These are phyloP conservation scores for Funneliformis geosporum DNA, from an alignment of 192 early-diverging fungal species.

Conservation along the genomic window DNA sequence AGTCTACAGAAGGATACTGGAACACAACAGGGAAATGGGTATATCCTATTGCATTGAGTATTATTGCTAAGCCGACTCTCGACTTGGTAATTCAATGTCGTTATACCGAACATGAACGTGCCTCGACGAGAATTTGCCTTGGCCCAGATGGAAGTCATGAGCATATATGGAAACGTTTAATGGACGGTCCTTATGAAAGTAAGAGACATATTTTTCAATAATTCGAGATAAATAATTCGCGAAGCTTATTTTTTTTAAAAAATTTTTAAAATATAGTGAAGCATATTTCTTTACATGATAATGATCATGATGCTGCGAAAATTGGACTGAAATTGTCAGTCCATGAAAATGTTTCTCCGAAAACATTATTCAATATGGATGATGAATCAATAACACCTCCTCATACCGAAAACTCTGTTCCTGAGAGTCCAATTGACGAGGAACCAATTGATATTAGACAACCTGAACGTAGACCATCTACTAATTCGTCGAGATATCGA, in stretches of 20 bases:
- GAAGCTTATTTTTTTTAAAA: too few relatives aligned
- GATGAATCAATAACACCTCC: neutral
- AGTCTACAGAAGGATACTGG: neutral
- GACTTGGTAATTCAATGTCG: neutral
- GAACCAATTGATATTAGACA: too few relatives aligned
- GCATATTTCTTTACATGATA: neutral
- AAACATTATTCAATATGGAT: neutral
- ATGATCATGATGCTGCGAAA: neutral
- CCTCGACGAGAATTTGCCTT: neutral
- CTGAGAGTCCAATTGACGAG: too few relatives aligned
- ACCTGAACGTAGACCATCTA: too few relatives aligned
- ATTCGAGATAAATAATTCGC: too few relatives aligned
- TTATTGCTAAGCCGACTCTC: neutral
- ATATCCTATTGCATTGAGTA: neutral
- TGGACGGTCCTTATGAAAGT: neutral
- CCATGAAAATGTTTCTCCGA: neutral
- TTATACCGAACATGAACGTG: neutral
- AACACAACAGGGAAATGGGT: neutral
- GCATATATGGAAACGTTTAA: neutral
- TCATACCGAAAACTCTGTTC: too few relatives aligned
- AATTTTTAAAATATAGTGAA: neutral
- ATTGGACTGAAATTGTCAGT: neutral
- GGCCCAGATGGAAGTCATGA: neutral
- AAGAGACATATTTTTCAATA: too few relatives aligned
- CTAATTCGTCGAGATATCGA: too few relatives aligned